Conservation (phyloP, 805 yeast species). For the Naumovozyma dairenensis region DNA sequence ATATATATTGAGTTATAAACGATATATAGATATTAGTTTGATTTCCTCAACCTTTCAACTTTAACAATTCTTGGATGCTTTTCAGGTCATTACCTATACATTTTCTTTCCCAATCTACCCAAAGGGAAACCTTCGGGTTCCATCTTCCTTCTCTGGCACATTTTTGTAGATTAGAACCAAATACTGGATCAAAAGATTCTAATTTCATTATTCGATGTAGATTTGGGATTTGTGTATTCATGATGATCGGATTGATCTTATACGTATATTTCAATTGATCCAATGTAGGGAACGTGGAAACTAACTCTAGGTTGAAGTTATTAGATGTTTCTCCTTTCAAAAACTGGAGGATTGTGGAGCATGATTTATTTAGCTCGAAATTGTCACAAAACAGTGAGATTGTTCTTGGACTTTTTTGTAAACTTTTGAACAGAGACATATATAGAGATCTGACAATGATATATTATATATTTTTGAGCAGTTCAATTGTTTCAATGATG, state of each 20-base stretch:
- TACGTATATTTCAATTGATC: slow-evolving; percentile 21
- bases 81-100: slow-evolving; percentile 16
- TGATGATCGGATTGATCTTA: slow-evolving; percentile 7
- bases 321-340: slow-evolving; percentile 7
- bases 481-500: too few species aligned
- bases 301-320: slow-evolving; percentile 15
- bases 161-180: slow-evolving; percentile 13
- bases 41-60: too few species aligned
- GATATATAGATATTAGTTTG: too few species aligned
- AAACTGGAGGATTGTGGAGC: neutral
- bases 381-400: slow-evolving; percentile 34
- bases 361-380: slow-evolving; percentile 12
- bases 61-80: slow-evolving; percentile 7
- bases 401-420: slow-evolving; percentile 36
- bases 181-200: slow-evolving; percentile 9
- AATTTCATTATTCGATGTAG: slow-evolving; percentile 7
- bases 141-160: slow-evolving; percentile 16
- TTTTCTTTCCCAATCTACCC: slow-evolving; percentile 28
- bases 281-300: slow-evolving; percentile 16
- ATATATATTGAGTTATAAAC: too few species aligned
- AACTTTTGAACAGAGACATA: slow-evolving; percentile 40
- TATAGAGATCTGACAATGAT: too few species aligned
- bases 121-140: slow-evolving; percentile 16
- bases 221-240: slow-evolving; percentile 13
- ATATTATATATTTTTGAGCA: too few species aligned